These are phyloP conservation scores for Didymosphaeria variabile DNA, from an alignment of 2,329 filamentous ascomycete species.

Conservation along the genomic window DNA sequence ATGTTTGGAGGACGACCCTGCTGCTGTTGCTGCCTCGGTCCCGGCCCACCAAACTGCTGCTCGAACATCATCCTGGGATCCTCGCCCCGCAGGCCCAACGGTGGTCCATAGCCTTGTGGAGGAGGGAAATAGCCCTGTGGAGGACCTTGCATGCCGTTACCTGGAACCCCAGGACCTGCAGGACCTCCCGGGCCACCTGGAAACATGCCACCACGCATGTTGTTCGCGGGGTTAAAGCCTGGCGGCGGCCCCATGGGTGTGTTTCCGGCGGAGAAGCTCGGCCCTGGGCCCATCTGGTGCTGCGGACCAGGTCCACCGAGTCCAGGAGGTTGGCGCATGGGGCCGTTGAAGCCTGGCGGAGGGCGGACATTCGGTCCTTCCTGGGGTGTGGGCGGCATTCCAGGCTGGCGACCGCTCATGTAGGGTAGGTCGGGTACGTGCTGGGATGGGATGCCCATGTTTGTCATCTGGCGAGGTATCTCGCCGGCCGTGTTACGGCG, in stretches of 20 bases:
- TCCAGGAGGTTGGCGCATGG: conserved; percentile 49
- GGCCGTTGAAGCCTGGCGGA: conserved; percentile 47
- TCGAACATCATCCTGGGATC: conserved; percentile 51
- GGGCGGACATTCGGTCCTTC: conserved; percentile 48
- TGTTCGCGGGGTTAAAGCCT: conserved; percentile 43
- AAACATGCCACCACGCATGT: conserved; percentile 39
- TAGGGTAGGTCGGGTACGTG: conserved; percentile 46
- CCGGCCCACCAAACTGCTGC: conserved; percentile 45
- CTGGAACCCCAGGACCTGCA: conserved; percentile 30
- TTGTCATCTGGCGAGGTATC: conserved; percentile 48
- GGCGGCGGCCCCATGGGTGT: conserved; percentile 50
- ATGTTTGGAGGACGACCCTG: conserved; percentile 44
- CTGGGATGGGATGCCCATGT: conserved; percentile 54
- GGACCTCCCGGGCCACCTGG: conserved; percentile 35
- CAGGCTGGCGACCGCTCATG: conserved; percentile 45
- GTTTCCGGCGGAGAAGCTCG: conserved; percentile 48
- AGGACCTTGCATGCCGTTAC: conserved; percentile 45
- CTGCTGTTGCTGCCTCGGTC: conserved; percentile 35
- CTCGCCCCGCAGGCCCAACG: conserved; percentile 43
- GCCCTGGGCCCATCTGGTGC: conserved; percentile 44
- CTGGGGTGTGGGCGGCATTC: conserved; percentile 48
- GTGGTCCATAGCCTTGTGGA: conserved; percentile 40
- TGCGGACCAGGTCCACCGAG: conserved; percentile 37
- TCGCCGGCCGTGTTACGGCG: conserved; percentile 48
- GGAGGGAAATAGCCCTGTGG: conserved; percentile 49